Evolutionary conservation across 768 basidiomycete genomes (phyloP), one percentile per base, ranked within the genome.

Genomic region (Polyporus arcularius): DNA sequence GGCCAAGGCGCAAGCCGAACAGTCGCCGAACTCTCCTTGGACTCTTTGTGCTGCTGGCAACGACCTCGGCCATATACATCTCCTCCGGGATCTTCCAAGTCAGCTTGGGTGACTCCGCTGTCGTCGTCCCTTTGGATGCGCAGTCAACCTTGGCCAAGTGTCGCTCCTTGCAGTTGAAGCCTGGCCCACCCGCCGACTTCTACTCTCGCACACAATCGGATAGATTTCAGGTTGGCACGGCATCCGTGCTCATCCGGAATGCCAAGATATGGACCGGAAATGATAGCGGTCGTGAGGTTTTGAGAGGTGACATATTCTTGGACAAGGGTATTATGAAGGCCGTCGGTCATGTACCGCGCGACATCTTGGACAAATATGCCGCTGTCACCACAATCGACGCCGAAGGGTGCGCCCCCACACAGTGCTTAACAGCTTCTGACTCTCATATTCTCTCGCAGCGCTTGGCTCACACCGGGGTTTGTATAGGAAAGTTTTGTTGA

Each of bases 191-290:
- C 8, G 51, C 66, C 39, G 71, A 70, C 57, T 79, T 75, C 46
- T 62, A 65, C 57, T 66, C 59, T 42, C 71, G 74, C 54, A 65
- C 67, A 58, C 73, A 62, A 26, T 87, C 85, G 15, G 87, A 89
- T 66, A 77, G 87, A 31, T 83, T 77, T 61, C 82, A 77, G 7
- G 69, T 70, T 0, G 88, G 84, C 0, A 88, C 90, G 1, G 68
- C 67, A 4, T 70, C 85, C 1, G 77, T 80, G 1, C 74, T 86
- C 30, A 78, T 94, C 35, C 79, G 75, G 59, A 91, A 94, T 69
- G 90, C 86, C 10, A 85, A 82, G 5, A 81, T 94, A 31, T 94
- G 92, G 92, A 92, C 91, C 3, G 92, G 90, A 0, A 72, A 75
- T 8, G 65, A 78, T 10, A 75, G 81, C 35, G 90, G 90, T 0